Percentiles rank a stretch among this genome's conserved stretches.
Evolutionary conservation across 257 asterid species (phyloP).

Genomic region (Pogostemon cablin): DNA sequence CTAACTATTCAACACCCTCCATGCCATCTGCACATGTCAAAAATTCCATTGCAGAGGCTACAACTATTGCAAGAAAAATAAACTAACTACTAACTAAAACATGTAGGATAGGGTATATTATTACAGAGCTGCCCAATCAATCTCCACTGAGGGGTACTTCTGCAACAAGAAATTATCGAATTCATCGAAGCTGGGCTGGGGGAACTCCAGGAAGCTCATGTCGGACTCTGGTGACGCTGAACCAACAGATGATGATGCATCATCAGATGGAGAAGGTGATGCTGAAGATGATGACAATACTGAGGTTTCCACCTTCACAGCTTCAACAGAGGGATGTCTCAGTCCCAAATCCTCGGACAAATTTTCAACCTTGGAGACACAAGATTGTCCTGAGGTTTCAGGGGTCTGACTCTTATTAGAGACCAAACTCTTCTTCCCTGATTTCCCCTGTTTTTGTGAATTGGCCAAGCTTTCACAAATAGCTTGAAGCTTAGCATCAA

Average conservation of each 20-base stretch:
- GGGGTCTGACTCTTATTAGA: slow-evolving; percentile 13
- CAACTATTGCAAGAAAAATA: not conserved
- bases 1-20: slow-evolving; percentile 19
- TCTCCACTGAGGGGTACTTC: slow-evolving; percentile 87
- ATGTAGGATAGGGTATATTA: not conserved
- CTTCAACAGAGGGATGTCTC: slow-evolving; percentile 17
- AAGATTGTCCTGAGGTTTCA: not conserved
- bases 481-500: slow-evolving; percentile 80
- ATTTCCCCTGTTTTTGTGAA: slow-evolving; percentile 49
- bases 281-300: slow-evolving; percentile 7
- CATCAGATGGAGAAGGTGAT: slow-evolving; percentile 39
- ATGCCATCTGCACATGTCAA: slow-evolving; percentile 72
- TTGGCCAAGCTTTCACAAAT: slow-evolving; percentile 63
- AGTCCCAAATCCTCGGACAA: slow-evolving; percentile 31
- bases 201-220: slow-evolving; percentile 45
- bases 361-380: slow-evolving; percentile 28
- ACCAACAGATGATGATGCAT: slow-evolving; percentile 32
- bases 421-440: slow-evolving; percentile 24
- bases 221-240: slow-evolving; percentile 63
- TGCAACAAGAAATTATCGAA: slow-evolving; percentile 48
- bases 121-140: slow-evolving; percentile 82
- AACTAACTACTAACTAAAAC: too few species aligned
- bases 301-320: slow-evolving; percentile 54
- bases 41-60: slow-evolving; percentile 76
- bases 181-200: slow-evolving; percentile 46